phyloP scores from a whole-genome alignment of 306 rosid genomes.

The Datisca glomerata region DNA sequence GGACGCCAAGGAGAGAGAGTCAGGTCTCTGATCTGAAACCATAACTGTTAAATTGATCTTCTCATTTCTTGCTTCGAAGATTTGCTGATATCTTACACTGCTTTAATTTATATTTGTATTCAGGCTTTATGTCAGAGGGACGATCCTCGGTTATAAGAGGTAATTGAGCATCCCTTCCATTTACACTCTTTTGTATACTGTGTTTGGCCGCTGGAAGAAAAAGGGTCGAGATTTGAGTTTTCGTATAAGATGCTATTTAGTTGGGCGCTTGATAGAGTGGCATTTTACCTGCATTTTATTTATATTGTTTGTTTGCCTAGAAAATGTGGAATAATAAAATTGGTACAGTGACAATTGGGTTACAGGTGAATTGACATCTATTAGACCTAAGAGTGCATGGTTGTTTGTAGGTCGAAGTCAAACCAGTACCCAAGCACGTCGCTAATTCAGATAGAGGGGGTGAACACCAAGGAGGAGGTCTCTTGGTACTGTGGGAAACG shows the following conservation, averaged over 20 bases:
- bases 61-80: not conserved
- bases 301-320: too few species aligned
- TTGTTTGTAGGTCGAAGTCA: constrained; percentile 88
- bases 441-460: constrained; percentile 77
- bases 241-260: too few species aligned
- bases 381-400: too few species aligned
- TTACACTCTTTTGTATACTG: too few species aligned
- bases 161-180: constrained; percentile 20
- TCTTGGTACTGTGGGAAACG: constrained; percentile 76
- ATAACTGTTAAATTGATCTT: not conserved
- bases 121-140: constrained; percentile 80
- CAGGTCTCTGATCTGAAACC: constrained; percentile 38
- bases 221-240: too few species aligned
- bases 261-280: too few species aligned
- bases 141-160: constrained; percentile 93
- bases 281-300: too few species aligned
- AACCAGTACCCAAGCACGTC: constrained; percentile 89
- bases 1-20: constrained; percentile 88
- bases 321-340: too few species aligned
- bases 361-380: too few species aligned
- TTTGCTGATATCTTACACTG: not conserved
- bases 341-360: too few species aligned
- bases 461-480: constrained; percentile 87
- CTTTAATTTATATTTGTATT: not conserved
- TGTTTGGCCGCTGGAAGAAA: too few species aligned